Percentiles rank a stretch among this genome's conserved stretches.
Conservation (phyloP, 768 basidiomycete species). For the Pleurotus citrinopileatus region DNA sequence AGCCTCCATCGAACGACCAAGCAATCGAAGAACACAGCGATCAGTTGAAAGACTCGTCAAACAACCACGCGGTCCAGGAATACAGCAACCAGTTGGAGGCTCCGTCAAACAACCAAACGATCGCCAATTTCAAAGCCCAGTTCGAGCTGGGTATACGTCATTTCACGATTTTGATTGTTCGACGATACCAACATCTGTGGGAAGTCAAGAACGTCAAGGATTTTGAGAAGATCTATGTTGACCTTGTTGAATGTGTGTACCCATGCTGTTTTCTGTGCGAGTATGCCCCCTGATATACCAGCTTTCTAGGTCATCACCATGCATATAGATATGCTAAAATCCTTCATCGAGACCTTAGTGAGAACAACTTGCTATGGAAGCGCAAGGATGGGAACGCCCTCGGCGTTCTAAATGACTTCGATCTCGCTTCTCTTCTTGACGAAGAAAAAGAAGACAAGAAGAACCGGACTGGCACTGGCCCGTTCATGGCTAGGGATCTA, state of each 20-base stretch:
- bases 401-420: not conserved
- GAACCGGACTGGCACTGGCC: not conserved
- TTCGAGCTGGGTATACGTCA: constrained; percentile 4
- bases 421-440: not conserved
- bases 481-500: not conserved
- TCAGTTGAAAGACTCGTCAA: too few relatives aligned
- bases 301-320: constrained; percentile 21
- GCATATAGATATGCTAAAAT: constrained; percentile 18
- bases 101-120: constrained; percentile 6
- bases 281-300: not conserved
- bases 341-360: constrained; percentile 29
- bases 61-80: too few relatives aligned
- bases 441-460: not conserved
- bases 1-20: too few relatives aligned
- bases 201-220: constrained; percentile 18
- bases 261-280: not conserved
- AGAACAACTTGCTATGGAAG: constrained; percentile 26
- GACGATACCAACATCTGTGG: constrained; percentile 20
- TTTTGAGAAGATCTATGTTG: constrained; percentile 24
- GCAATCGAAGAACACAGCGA: too few relatives aligned
- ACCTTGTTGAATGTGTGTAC: constrained; percentile 28
- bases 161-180: constrained; percentile 18
- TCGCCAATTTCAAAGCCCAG: not conserved
- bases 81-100: too few relatives aligned
- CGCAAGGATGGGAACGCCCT: not conserved